Base-by-base conservation (phyloP, 352 stramenopile species). In the Phytophthora sp. region DNA sequence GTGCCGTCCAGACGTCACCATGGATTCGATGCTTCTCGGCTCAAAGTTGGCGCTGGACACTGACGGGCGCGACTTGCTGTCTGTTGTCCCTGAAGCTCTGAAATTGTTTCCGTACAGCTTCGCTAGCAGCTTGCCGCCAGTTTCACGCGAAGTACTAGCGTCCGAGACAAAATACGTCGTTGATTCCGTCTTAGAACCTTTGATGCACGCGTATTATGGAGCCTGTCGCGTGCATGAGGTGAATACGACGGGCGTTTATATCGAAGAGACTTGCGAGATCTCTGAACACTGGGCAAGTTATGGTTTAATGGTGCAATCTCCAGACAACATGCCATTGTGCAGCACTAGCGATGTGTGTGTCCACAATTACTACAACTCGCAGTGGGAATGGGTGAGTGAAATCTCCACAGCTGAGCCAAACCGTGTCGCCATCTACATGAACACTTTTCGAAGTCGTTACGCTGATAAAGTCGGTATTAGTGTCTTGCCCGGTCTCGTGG, bases 361-460 rank as follows among this genome's bases (percentile, higher is more conserved):
- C 31, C 56, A 69, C 46, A 75, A 75, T 18, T 69, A 65, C 45
- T 74, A 71, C 50, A 74, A 74, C n/a, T 74, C 61, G 13, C 62
- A 67, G 13, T 74, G 53, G 59, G 59, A 70, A 21, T 70, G 55
- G 38, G 45, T 62, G 23, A 65, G 51, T 21, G 51, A 60, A n/a
- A 63, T 69, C 18, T 47, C 51, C 1, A 21, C 44, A 11, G 36
- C 31, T n/a, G 31, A 41, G 16, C 45, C 45, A 24, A 57, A 65
- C 15, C 59, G 59, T 16, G 52, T 71, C 21, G 49, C 21, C 16
- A 74, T 66, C 33, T 60, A 52, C 39, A 57, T 56, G 53, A 74
- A 66, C 49, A 60, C 50, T 1, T 70, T 71, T 15, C 33, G 61
- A 5, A 66, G 24, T 51, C 60, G 66, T 4, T 74, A 66, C 21